Evolutionary conservation across 2,329 filamentous ascomycete species (phyloP).

Genomic region (Didymella arachidicola): DNA sequence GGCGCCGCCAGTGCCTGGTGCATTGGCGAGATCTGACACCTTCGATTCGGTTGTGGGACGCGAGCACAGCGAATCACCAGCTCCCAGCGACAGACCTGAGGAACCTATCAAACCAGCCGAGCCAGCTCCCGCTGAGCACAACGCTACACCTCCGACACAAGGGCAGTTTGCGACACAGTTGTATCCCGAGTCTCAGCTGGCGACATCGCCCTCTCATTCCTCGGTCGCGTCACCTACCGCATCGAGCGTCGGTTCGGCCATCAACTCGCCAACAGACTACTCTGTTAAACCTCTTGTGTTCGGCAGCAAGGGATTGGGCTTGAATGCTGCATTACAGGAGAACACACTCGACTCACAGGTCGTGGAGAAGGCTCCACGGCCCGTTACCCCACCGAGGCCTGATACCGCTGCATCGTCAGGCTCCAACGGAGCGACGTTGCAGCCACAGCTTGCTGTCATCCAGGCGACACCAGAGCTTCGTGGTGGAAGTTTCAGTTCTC

Average conservation of each 20-base stretch:
- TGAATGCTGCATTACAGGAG: slow-evolving; percentile 34
- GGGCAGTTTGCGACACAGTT: slow-evolving; percentile 17
- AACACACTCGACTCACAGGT: slow-evolving; percentile 22
- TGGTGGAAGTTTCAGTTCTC: slow-evolving; percentile 48
- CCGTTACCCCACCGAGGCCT: slow-evolving; percentile 22
- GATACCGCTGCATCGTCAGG: slow-evolving; percentile 7
- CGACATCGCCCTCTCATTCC: slow-evolving; percentile 43
- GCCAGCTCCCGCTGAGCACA: slow-evolving; percentile 33
- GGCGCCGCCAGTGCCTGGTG: slow-evolving; percentile 49
- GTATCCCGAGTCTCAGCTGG: slow-evolving; percentile 43
- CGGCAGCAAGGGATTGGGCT: slow-evolving; percentile 34
- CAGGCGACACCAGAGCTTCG: slow-evolving; percentile 51
- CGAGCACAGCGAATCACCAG: slow-evolving; percentile 50
- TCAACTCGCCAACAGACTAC: slow-evolving; percentile 47
- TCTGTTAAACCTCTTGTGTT: slow-evolving; percentile 42
- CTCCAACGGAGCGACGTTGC: slow-evolving; percentile 28
- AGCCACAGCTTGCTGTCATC: slow-evolving; percentile 50
- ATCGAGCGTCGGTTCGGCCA: slow-evolving; percentile 36
- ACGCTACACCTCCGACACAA: slow-evolving; percentile 21
- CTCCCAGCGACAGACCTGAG: slow-evolving; percentile 43
- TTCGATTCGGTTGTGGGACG: slow-evolving; percentile 46
- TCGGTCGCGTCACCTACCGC: slow-evolving; percentile 25
- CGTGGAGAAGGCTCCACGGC: slow-evolving; percentile 19
- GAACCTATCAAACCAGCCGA: slow-evolving; percentile 33
- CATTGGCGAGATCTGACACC: slow-evolving; percentile 46